Percentiles rank a stretch among this genome's conserved stretches.
These are phyloP conservation scores for Leccinum subgranulosum DNA, from an alignment of 768 basidiomycete genomes.

Conservation along the genomic window DNA sequence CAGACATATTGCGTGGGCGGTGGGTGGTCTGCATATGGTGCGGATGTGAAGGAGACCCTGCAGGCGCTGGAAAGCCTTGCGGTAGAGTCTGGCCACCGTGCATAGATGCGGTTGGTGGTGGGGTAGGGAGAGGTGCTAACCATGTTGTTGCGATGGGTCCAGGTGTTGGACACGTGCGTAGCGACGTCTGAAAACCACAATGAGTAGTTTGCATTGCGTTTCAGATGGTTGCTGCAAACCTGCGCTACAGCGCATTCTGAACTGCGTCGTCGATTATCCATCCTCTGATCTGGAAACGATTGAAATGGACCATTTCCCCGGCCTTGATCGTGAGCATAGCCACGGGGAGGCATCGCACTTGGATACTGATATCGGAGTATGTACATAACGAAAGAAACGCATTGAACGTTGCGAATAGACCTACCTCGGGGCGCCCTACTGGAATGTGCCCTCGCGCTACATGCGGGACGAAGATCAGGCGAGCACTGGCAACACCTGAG, in stretches of 20 bases:
- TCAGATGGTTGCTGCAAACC: constrained; percentile 13
- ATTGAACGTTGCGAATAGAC: neutral
- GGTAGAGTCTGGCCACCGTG: constrained; percentile 7
- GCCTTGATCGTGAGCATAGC: neutral
- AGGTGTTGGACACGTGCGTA: constrained; percentile 7
- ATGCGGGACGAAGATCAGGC: neutral
- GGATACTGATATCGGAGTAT: neutral
- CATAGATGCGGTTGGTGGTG: constrained; percentile 13
- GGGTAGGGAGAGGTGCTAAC: constrained; percentile 19
- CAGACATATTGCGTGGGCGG: constrained; percentile 5
- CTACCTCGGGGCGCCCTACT: constrained; percentile 10
- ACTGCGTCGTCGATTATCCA: constrained; percentile 8
- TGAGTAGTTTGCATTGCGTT: neutral
- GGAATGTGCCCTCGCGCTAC: constrained; percentile 4
- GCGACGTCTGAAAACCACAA: neutral
- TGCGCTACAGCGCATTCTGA: constrained; percentile 17
- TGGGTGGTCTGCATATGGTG: neutral
- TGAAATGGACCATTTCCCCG: constrained; percentile 5
- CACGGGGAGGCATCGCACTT: neutral
- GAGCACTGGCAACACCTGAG: neutral
- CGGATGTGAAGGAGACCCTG: constrained; percentile 7
- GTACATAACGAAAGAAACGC: neutral
- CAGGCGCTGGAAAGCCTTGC: constrained; percentile 8
- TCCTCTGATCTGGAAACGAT: constrained; percentile 4
- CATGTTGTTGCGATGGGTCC: constrained; percentile 14